Evolutionary conservation across 108 stramenopile genomes (phyloP).

Genomic region (Cyclostephanos invisitatus): DNA sequence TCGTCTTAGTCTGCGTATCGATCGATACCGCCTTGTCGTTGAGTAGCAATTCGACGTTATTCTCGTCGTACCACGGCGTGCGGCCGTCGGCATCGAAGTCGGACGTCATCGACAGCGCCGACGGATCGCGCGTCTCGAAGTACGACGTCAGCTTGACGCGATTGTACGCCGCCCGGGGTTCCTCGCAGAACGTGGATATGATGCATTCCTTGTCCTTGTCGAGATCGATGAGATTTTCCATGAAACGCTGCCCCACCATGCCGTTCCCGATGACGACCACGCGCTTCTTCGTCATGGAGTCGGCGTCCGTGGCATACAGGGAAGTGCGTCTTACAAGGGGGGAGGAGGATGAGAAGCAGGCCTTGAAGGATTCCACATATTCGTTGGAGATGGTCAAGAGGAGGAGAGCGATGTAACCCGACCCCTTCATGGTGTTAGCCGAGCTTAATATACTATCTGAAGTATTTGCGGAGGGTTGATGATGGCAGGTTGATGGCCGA

Average conservation of each 20-base stretch:
- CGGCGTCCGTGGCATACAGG: conserved; percentile 1
- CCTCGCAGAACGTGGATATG: conserved; percentile 91
- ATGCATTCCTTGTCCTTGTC: conserved; percentile 62
- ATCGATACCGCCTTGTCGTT: conserved; percentile 84
- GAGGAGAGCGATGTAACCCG: conserved; percentile 3
- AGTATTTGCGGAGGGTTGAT: too few species aligned
- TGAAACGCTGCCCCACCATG: conserved; percentile 94
- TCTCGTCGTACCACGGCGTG: conserved; percentile 89
- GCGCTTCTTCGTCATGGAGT: conserved; percentile 55
- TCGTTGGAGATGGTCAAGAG: neutral
- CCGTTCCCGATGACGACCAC: conserved; percentile 92
- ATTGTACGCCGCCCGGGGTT: conserved; percentile 91
- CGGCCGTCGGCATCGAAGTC: conserved; percentile 72
- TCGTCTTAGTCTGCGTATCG: conserved; percentile 81
- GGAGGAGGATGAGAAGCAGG: neutral
- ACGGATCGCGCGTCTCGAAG: conserved; percentile 89
- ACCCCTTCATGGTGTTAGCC: neutral
- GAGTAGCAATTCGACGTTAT: conserved; percentile 77
- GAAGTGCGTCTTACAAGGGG: neutral
- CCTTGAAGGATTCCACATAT: neutral
- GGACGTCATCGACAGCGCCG: conserved; percentile 81
- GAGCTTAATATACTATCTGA: neutral
- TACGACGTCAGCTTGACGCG: conserved; percentile 91
- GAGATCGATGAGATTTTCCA: conserved; percentile 84
- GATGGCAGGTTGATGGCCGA: too few species aligned